phyloP scores from a whole-genome alignment of 1,139 yeast genomes.

The Kurtzmaniella quercitrusa region DNA sequence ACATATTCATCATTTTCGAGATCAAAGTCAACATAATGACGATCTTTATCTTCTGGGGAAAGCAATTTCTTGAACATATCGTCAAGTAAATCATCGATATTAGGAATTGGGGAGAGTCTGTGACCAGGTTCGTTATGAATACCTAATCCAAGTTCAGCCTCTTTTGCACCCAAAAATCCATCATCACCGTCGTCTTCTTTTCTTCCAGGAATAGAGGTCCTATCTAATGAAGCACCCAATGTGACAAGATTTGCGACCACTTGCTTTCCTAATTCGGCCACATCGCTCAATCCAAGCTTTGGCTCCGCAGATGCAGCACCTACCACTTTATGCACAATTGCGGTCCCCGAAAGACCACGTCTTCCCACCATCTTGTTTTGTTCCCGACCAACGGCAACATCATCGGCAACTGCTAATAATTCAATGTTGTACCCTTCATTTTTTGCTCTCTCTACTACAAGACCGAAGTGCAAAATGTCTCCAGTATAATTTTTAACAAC shows the following conservation, averaged over 20 bases:
- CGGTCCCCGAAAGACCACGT: constrained; percentile 90
- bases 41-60: constrained; percentile 53
- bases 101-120: constrained; percentile 68
- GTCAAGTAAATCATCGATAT: constrained; percentile 51
- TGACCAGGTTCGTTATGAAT: constrained; percentile 93
- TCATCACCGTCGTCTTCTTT: constrained; percentile 42
- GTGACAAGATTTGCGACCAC: constrained; percentile 71
- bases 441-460: constrained; percentile 84
- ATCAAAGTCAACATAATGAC: constrained; percentile 67
- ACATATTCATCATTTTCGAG: constrained; percentile 58
- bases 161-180: constrained; percentile 40
- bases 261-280: constrained; percentile 55
- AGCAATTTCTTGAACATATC: constrained; percentile 53
- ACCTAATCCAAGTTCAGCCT: constrained; percentile 91
- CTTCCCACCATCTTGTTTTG: constrained; percentile 91
- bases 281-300: constrained; percentile 40
- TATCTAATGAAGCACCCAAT: constrained; percentile 84
- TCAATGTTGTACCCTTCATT: constrained; percentile 70
- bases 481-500: constrained; percentile 92
- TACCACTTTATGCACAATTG: constrained; percentile 76
- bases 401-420: constrained; percentile 76
- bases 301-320: constrained; percentile 66
- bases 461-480: constrained; percentile 85
- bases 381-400: constrained; percentile 84
- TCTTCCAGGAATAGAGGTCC: constrained; percentile 86